These are phyloP conservation scores for Bassia scoparia DNA, from an alignment of 148 eudicot species.

Conservation along the genomic window DNA sequence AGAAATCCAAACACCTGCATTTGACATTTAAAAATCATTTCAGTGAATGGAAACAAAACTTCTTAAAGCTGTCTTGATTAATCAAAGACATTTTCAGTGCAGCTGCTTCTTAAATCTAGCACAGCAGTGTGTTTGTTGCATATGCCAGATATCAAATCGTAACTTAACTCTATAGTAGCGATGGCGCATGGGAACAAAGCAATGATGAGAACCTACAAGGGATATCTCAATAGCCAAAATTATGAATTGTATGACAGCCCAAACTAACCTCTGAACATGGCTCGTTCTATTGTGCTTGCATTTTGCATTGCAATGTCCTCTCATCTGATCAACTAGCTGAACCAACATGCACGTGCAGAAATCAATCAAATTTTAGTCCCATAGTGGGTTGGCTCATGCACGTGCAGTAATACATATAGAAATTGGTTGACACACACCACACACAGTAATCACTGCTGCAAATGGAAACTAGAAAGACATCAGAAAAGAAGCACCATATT, in stretches of 20 bases:
- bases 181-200: not conserved
- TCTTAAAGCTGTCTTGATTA: not conserved
- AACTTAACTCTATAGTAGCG: not conserved
- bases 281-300: constrained; percentile 96
- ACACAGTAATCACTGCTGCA: too few relatives aligned
- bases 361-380: not conserved
- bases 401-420: not conserved
- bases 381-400: not conserved
- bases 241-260: not conserved
- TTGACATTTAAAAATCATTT: not conserved
- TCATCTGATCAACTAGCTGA: constrained; percentile 86
- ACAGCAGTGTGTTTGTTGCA: too few relatives aligned
- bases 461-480: too few relatives aligned
- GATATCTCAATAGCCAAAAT: not conserved
- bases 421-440: too few relatives aligned
- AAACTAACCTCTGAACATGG: constrained; percentile 84
- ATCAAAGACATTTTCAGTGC: not conserved
- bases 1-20: constrained; percentile 77
- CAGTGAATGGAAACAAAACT: too few relatives aligned
- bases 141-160: not conserved
- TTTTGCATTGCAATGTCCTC: constrained; percentile 84
- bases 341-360: constrained; percentile 7
- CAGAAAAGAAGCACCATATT: too few relatives aligned
- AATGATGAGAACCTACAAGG: not conserved
- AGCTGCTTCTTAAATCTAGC: too few relatives aligned